phyloP scores from a whole-genome alignment of 108 stramenopile genomes.

The Cyclotella kingstonii region DNA sequence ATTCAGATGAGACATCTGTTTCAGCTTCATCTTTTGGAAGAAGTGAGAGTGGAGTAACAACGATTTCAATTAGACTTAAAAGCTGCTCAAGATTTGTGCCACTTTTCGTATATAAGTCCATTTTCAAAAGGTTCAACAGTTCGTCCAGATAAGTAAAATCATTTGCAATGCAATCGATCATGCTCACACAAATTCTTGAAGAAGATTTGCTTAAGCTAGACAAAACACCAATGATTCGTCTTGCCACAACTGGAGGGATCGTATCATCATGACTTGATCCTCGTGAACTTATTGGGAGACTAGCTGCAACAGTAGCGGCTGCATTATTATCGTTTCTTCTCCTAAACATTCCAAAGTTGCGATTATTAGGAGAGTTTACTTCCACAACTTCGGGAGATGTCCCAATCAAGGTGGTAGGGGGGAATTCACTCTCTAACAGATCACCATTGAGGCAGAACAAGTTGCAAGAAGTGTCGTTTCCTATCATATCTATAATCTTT shows the following conservation, averaged over 20 bases:
- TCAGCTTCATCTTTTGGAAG: slow-evolving; percentile 66
- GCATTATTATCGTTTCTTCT: slow-evolving; percentile 50
- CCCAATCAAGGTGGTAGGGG: slow-evolving; percentile 69
- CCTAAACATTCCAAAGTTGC: slow-evolving; percentile 32
- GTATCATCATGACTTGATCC: slow-evolving; percentile 43
- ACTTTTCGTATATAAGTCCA: slow-evolving; percentile 59
- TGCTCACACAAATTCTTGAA: slow-evolving; percentile 56
- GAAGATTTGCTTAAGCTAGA: slow-evolving; percentile 60
- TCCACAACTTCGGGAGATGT: slow-evolving; percentile 62
- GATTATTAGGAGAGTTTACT: slow-evolving; percentile 20
- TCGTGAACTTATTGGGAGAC: slow-evolving; percentile 63
- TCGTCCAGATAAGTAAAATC: slow-evolving; percentile 52
- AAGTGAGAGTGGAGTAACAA: slow-evolving; percentile 72
- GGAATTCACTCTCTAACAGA: slow-evolving; percentile 50
- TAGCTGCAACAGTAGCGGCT: slow-evolving; percentile 69
- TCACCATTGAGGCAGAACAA: slow-evolving; percentile 5
- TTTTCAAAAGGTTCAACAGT: slow-evolving; percentile 68
- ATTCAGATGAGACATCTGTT: slow-evolving; percentile 44
- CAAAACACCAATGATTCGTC: slow-evolving; percentile 66
- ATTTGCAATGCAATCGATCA: slow-evolving; percentile 23
- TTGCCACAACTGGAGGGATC: slow-evolving; percentile 75
- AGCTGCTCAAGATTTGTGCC: slow-evolving; percentile 81
- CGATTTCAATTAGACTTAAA: slow-evolving; percentile 64
- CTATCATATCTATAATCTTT: slow-evolving; percentile 38
- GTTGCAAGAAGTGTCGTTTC: slow-evolving; percentile 22